A percentile compares a stretch with the other conserved stretches of the same genome.
Evolutionary conservation across 1,284 basidiomycete species (phyloP).

Genomic region (Anthracocystis panici-leucophaei): DNA sequence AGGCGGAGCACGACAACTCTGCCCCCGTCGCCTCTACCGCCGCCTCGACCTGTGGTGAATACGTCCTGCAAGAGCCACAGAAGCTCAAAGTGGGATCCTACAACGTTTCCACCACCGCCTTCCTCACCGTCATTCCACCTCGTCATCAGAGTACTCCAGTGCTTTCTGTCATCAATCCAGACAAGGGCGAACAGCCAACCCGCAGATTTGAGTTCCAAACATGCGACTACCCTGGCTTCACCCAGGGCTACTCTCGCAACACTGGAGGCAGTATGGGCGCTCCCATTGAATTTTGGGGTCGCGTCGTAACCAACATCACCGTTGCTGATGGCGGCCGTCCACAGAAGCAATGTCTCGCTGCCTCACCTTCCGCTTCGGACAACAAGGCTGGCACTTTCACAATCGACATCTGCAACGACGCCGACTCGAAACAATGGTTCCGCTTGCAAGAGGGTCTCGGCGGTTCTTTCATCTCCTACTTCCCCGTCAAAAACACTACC

Average conservation of each 20-base stretch:
- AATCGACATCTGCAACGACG: slow-evolving; percentile 15
- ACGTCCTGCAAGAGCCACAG: slow-evolving; percentile 18
- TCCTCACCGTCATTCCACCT: slow-evolving; percentile 6
- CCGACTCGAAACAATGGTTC: slow-evolving; percentile 39
- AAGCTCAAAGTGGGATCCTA: slow-evolving; percentile 24
- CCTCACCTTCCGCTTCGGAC: background rate
- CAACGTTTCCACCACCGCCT: slow-evolving; percentile 20
- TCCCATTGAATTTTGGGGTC: slow-evolving; percentile 40
- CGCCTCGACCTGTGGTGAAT: slow-evolving; percentile 22
- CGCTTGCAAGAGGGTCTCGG: slow-evolving; percentile 31
- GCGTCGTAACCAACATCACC: slow-evolving; percentile 27
- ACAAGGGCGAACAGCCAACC: slow-evolving; percentile 1
- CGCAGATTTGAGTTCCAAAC: slow-evolving; percentile 29
- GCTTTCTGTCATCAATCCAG: slow-evolving; percentile 3
- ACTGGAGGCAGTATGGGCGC: slow-evolving; percentile 30
- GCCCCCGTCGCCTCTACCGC: background rate
- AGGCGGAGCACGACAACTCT: slow-evolving; percentile 6
- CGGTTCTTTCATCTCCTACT: slow-evolving; percentile 15
- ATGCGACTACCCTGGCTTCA: slow-evolving; percentile 37
- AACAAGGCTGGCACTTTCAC: slow-evolving; percentile 4
- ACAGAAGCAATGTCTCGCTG: slow-evolving; percentile 18
- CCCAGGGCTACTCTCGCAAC: slow-evolving; percentile 38
- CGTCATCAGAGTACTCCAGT: background rate
- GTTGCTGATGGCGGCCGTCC: background rate
- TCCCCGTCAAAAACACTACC: slow-evolving; percentile 35